phyloP scores from a whole-genome alignment of 1,284 basidiomycete species.

The Cryptococcus neoformans region DNA sequence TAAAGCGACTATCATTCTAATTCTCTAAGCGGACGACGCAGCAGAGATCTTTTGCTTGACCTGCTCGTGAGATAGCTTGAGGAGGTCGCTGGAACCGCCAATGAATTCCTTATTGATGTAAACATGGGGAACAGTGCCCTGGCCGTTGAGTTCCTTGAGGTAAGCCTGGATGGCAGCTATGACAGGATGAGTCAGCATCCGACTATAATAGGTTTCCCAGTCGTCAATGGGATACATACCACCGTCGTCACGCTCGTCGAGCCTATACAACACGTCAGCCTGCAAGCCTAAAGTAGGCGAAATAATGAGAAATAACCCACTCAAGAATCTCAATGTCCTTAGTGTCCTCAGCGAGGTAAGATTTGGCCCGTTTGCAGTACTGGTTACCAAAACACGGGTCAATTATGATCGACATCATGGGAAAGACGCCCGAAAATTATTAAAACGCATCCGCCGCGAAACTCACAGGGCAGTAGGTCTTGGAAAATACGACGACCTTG shows the following conservation, averaged over 20 bases:
- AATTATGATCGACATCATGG: background rate
- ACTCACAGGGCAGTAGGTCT: constrained; percentile 49
- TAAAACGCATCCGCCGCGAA: background rate
- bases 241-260: constrained; percentile 46
- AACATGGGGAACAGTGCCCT: constrained; percentile 48
- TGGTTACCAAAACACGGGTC: constrained; percentile 3
- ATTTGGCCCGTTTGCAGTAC: constrained; percentile 47
- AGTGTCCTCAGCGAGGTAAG: constrained; percentile 29
- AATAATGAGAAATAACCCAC: constrained; percentile 19
- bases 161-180: constrained; percentile 47
- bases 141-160: constrained; percentile 43
- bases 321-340: constrained; percentile 41
- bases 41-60: constrained; percentile 40
- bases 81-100: constrained; percentile 47
- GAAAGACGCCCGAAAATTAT: background rate
- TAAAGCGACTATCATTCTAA: background rate
- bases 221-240: constrained; percentile 22
- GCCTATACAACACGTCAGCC: constrained; percentile 24
- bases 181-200: background rate
- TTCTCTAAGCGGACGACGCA: background rate
- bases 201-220: too few relatives aligned
- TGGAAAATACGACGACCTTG: constrained; percentile 47
- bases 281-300: background rate
- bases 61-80: constrained; percentile 35
- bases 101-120: constrained; percentile 49